Percentiles rank a stretch among this genome's conserved stretches.
Evolutionary conservation across 805 yeast species (phyloP).

Genomic region (Candida yuanshanica): DNA sequence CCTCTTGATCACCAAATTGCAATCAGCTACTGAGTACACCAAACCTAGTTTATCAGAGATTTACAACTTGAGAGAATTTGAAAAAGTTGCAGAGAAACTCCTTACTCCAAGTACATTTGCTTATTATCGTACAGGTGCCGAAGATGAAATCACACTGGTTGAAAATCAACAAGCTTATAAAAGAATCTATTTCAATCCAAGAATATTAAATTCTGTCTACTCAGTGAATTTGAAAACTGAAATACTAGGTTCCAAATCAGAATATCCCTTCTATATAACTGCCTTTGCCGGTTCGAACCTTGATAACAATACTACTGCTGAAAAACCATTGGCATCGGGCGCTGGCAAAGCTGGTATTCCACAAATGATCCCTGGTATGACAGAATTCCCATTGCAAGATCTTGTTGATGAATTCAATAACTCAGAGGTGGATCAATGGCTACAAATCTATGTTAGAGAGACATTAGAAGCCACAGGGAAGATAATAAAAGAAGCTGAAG

Average conservation of each 20-base stretch:
- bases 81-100: not conserved
- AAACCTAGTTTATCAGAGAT: not conserved
- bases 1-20: not conserved
- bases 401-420: constrained; percentile 29
- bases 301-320: constrained; percentile 39
- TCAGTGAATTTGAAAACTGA: constrained; percentile 37
- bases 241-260: constrained; percentile 41
- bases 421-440: constrained; percentile 37
- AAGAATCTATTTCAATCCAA: constrained; percentile 41
- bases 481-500: constrained; percentile 33
- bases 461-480: constrained; percentile 23
- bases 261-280: constrained; percentile 42
- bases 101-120: constrained; percentile 4
- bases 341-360: constrained; percentile 35
- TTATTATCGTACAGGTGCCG: constrained; percentile 43
- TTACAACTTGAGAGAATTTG: not conserved
- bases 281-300: constrained; percentile 42
- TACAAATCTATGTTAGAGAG: constrained; percentile 43
- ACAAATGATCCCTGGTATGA: constrained; percentile 43
- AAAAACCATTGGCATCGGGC: constrained; percentile 34
- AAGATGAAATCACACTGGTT: constrained; percentile 40
- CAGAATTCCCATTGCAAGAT: constrained; percentile 37
- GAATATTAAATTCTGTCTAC: constrained; percentile 31
- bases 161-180: constrained; percentile 39
- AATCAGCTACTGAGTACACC: not conserved